These are phyloP conservation scores for Penicillium diatomitis DNA, from an alignment of 495 filamentous ascomycete genomes.

Conservation along the genomic window DNA sequence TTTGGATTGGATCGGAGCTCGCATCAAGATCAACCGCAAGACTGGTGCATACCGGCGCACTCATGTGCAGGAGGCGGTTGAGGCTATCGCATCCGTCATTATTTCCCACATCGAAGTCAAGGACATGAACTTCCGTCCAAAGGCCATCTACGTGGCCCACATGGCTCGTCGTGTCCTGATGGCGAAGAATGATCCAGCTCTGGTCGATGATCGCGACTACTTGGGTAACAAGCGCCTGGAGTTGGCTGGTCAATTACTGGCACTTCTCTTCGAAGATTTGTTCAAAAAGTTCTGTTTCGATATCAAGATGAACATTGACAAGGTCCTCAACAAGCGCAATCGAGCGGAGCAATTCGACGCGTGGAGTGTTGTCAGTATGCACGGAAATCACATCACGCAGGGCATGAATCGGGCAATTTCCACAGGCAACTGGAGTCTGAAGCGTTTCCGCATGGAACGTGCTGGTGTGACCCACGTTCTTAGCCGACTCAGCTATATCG, in stretches of 20 bases:
- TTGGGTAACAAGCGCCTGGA: slow-evolving; percentile 96
- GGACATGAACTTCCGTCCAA: slow-evolving; percentile 85
- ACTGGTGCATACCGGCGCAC: slow-evolving; percentile 50
- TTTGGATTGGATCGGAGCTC: slow-evolving; percentile 76
- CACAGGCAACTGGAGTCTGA: slow-evolving; percentile 94
- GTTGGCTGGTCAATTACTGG: slow-evolving; percentile 85
- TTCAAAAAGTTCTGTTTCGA: slow-evolving; percentile 90
- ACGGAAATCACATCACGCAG: slow-evolving; percentile 71
- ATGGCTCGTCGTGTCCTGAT: slow-evolving; percentile 93
- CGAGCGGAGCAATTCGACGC: slow-evolving; percentile 82
- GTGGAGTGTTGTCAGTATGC: slow-evolving; percentile 60
- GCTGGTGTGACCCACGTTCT: slow-evolving; percentile 95
- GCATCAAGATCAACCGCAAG: slow-evolving; percentile 74
- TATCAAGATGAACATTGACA: slow-evolving; percentile 85
- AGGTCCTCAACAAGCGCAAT: slow-evolving; percentile 82
- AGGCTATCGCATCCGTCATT: slow-evolving; percentile 82
- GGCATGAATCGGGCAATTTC: slow-evolving; percentile 92
- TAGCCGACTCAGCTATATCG: slow-evolving; percentile 91
- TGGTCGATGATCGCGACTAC: slow-evolving; percentile 95
- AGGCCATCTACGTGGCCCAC: slow-evolving; percentile 89
- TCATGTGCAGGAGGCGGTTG: slow-evolving; percentile 77
- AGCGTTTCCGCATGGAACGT: slow-evolving; percentile 96
- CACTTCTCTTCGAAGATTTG: slow-evolving; percentile 92
- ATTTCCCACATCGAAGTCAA: slow-evolving; percentile 88
- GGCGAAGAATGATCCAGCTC: slow-evolving; percentile 75